Percentiles rank a stretch among this genome's conserved stretches.
Conservation (phyloP, 768 basidiomycete genomes). For the Rhodotorula diobovata region DNA sequence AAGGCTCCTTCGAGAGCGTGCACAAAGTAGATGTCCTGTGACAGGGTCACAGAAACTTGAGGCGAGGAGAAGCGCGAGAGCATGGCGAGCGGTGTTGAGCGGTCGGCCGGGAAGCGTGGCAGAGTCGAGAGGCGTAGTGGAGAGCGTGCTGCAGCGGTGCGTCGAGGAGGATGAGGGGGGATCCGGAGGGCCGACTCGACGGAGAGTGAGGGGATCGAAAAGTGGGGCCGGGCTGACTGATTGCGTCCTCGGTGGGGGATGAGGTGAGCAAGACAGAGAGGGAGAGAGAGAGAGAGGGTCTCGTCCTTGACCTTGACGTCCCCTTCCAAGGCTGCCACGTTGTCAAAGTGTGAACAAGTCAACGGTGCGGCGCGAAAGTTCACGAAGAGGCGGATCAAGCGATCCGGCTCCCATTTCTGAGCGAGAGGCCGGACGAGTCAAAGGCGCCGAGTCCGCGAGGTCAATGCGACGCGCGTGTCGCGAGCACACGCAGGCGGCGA, state of each 20-base stretch:
- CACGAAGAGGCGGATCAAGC: background rate
- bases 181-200: background rate
- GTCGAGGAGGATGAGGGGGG: background rate
- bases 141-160: too few relatives aligned
- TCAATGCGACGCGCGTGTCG: too few relatives aligned
- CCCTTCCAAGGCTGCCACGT: background rate
- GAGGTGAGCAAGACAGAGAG: background rate
- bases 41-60: background rate
- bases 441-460: too few relatives aligned
- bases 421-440: too few relatives aligned
- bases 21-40: background rate
- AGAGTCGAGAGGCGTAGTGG: too few relatives aligned
- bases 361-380: background rate
- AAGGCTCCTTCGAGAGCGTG: slow-evolving; percentile 10
- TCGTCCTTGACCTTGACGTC: background rate
- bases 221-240: background rate
- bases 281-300: too few relatives aligned
- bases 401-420: background rate
- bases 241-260: too few relatives aligned
- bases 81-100: background rate
- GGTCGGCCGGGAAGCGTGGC: too few relatives aligned
- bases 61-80: background rate
- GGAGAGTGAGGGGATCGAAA: background rate
- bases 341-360: too few relatives aligned
- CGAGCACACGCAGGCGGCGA: too few relatives aligned